Evolutionary conservation across 345 rosid species (phyloP).

Genomic region (Citrus reticulata): DNA sequence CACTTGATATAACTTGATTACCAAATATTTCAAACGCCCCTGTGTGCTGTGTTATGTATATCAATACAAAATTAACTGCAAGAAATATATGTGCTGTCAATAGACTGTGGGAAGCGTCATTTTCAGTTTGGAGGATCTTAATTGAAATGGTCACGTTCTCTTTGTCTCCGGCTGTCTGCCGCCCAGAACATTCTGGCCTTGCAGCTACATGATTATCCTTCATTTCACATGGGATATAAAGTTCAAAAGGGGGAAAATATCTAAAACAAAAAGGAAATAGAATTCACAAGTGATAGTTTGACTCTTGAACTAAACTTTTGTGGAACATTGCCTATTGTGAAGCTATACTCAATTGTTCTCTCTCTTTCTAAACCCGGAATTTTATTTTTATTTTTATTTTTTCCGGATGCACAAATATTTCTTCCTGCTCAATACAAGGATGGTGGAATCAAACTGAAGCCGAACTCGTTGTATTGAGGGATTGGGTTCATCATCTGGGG

Average conservation of each 20-base stretch:
- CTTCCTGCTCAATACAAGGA: constrained; percentile 2
- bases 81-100: background rate
- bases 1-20: no score
- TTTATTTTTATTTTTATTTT: background rate
- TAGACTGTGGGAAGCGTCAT: background rate
- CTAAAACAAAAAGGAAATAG: background rate
- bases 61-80: background rate
- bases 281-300: background rate
- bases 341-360: background rate
- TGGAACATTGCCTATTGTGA: background rate
- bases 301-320: background rate
- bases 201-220: background rate
- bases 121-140: background rate
- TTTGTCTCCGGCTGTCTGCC: background rate
- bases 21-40: no score
- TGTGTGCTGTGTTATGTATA: no score
- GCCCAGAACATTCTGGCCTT: background rate
- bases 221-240: background rate
- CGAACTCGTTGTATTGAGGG: background rate
- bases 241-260: background rate
- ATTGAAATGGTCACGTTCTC: background rate
- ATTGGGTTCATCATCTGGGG: constrained; percentile 8
- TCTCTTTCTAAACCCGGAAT: background rate
- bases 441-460: constrained; percentile 1
- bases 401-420: background rate